Evolutionary conservation across 176 grass and related monocot species (phyloP), one percentile per base, ranked within the genome.

Genomic region (Zoysia japonica): DNA sequence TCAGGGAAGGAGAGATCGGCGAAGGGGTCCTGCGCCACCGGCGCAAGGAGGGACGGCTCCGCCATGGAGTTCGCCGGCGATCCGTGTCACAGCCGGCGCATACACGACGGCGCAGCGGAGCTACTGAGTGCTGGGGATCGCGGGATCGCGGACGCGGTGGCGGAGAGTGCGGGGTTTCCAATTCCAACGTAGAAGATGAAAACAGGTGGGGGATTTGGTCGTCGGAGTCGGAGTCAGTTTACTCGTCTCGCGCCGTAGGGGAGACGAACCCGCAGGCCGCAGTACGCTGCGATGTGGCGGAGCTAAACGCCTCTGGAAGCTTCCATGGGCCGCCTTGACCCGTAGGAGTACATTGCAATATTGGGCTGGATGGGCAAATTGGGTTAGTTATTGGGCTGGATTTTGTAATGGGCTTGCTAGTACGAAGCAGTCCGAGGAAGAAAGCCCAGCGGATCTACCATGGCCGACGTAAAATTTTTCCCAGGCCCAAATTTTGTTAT

Each of bases 391-490:
- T 40, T 1, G 61, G 53, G 41, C 62, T 13, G 1, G 2, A 11
- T 15, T 50, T 5, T 2, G 0, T 5, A 49, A 12, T 17, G 51
- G 17, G 45, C 11, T 39, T 44, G 76, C 54, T 53, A 50, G 39
- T 61, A 68, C 28, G 65, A 39, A 17, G 14, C 36, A 66, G 53
- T 0, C 51, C 46, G 4, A 2, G 39, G 10, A 51, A 37, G 13
- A 6, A 74, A 12, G 81, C 82, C 86, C 81, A 88, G 2, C 20
- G 7, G 86, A 87, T 16, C 75, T 38, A 48, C 60, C 41, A 95
- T 91, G 96, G 88, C 92, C 28, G 28, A 28, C 28, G 39, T 41
- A 2, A 63, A 13, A 70, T 45, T 47, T 45, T 11, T 4, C 3
- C 10, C 0, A 7, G 2, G 8, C 20, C 17, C 15, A 2, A 47